Evolutionary conservation across 345 rosid species (phyloP), one percentile per base, ranked within the genome.

Genomic region (Noccaea caerulescens): DNA sequence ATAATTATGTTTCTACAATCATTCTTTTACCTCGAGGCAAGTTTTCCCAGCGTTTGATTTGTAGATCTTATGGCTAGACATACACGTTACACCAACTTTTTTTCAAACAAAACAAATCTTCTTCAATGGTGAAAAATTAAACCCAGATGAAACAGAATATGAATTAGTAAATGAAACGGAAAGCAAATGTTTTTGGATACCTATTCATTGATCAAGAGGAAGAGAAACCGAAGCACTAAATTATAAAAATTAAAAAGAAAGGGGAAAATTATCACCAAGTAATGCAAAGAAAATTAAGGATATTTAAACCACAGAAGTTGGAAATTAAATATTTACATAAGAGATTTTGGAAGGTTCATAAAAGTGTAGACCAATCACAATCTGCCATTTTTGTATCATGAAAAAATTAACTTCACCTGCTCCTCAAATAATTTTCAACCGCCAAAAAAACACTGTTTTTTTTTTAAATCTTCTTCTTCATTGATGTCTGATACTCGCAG

Each of bases 341-440:
- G 36, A 18, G 32, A 25, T 47, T 63, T 55, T 76, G 80, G 80
- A 76, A 76, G 49, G 76, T 76, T 76, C 59, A 23, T 76, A 76
- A 69, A 32, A 76, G 23, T 55, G 32, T 0, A 68, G 59, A 69
- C 79, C 66, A 32, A 32, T 63, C 62, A 60, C 20, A 60, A 68
- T 58, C 56, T 66, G 56, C 67, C 78, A 74, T 74, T 59, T 74
- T 43, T 66, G 60, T 66, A 10, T 54, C 11, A 20, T 10, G 18
- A 52, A 54, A 27, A 46, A 0, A 1, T 39, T 18, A 41, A n/a
- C 38, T 43, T 49, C 18, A 58, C 38, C 77, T 66, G 67, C 53
- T 58, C 61, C 42, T 38, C 34, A 30, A 66, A 51, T 49, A 42
- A 41, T 36, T 42, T 54, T 46, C 49, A 54, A 20, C 23, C 18